phyloP scores from a whole-genome alignment of 306 rosid species.

The Begonia masoniana region DNA sequence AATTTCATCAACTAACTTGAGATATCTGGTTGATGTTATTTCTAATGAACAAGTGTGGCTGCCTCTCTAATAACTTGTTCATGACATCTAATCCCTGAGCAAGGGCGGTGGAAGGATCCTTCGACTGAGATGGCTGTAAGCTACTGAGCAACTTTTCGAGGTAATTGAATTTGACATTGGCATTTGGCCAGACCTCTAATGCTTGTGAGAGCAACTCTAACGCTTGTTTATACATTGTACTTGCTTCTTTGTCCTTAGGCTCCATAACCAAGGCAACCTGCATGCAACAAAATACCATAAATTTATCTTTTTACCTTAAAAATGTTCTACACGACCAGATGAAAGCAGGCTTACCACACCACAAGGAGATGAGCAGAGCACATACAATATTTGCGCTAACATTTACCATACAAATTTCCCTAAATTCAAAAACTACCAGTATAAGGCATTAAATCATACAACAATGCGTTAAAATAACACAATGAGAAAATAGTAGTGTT shows the following conservation, averaged over 20 bases:
- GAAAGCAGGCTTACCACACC: no score
- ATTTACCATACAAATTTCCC: no score
- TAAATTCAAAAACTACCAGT: no score
- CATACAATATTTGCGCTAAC: no score
- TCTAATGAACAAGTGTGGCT: conserved; percentile 86
- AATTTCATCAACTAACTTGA: conserved; percentile 47
- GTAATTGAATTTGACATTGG: conserved; percentile 91
- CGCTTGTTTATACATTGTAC: conserved; percentile 91
- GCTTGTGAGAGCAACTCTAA: conserved; percentile 93
- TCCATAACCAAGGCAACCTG: conserved; percentile 97
- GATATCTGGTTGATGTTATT: conserved; percentile 93
- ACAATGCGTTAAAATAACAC: no score
- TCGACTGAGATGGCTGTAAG: conserved; percentile 93
- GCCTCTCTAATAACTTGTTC: conserved; percentile 98
- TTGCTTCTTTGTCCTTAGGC: conserved; percentile 98
- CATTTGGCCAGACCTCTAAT: conserved; percentile 96
- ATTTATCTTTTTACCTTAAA: conserved; percentile 5
- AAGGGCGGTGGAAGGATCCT: conserved; percentile 95
- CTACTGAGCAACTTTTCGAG: conserved; percentile 92
- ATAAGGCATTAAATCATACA: no score
- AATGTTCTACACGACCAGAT: neutral
- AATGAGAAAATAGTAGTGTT: no score
- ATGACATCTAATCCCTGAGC: conserved; percentile 99
- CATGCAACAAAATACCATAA: conserved; percentile 14
- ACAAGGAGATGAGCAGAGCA: no score